A percentile compares a stretch with the other conserved stretches of the same genome.
These are phyloP conservation scores for Plenodomus biglobosus DNA, from an alignment of 2,329 filamentous ascomycete species.

Conservation along the genomic window DNA sequence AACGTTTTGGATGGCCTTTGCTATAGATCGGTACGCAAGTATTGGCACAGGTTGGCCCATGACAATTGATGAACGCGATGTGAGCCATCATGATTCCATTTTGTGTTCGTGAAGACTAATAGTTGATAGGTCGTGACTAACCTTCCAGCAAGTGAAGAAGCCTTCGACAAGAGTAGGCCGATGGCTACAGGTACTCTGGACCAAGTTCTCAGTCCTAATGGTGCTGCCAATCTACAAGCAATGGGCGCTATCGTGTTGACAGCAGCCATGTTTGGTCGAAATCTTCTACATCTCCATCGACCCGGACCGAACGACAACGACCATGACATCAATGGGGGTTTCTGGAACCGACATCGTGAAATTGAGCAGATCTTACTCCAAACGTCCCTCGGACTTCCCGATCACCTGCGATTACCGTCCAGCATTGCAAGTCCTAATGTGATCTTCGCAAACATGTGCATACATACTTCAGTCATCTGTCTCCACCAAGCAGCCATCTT, in stretches of 20 bases:
- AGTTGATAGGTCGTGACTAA: constrained; percentile 69
- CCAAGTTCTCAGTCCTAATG: constrained; percentile 69
- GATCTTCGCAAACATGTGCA: constrained; percentile 94
- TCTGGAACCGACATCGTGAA: constrained; percentile 89
- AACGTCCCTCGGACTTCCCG: constrained; percentile 79
- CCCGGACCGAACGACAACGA: constrained; percentile 80
- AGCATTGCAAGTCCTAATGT: constrained; percentile 79
- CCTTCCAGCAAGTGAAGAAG: constrained; percentile 79
- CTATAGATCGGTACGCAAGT: constrained; percentile 86
- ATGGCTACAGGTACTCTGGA: constrained; percentile 70
- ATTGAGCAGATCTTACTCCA: constrained; percentile 91
- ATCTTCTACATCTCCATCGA: constrained; percentile 86
- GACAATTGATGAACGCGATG: constrained; percentile 85
- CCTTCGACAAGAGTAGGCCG: constrained; percentile 77
- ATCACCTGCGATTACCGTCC: constrained; percentile 73
- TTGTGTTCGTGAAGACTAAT: constrained; percentile 9
- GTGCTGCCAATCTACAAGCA: constrained; percentile 72
- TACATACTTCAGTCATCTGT: constrained; percentile 94
- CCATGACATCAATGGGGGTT: constrained; percentile 85
- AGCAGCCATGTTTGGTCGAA: constrained; percentile 87
- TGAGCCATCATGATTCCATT: constrained; percentile 41
- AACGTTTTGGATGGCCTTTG: constrained; percentile 95
- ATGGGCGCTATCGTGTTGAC: constrained; percentile 81
- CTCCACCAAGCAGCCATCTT: constrained; percentile 98
- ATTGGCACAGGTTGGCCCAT: constrained; percentile 98